Evolutionary conservation across 306 rosid species (phyloP), one percentile per base, ranked within the genome.

Genomic region (Cucumis hystrix): DNA sequence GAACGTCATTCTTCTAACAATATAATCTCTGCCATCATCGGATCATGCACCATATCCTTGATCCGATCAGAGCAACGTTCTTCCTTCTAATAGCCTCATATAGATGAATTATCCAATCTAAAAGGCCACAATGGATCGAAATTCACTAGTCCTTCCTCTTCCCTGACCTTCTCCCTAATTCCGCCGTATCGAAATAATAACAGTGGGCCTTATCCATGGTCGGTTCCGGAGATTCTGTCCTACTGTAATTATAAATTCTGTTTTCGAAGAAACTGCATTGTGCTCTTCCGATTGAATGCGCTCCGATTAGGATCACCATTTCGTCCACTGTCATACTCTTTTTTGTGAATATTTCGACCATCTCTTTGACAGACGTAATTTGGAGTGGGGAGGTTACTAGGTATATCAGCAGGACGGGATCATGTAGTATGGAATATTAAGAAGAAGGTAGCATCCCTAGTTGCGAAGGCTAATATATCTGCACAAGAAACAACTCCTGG

Each of bases 401-500:
- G 61, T 10, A 78, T 84, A 0, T 85, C 69, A 1, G 64, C 1
- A 3, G 89, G 88, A 0, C 83, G 87, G 59, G 98, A 83, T 58
- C 0, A 4, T n/a, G 57, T 28, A n/a, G 23, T 47, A 30, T 0
- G 90, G 83, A 21, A 83, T 20, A 18, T 93, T 91, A 0, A 83
- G 8, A 79, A 57, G 1, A 14, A 3, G 59, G 82, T 68, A 0
- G 87, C 91, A 9, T 82, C 96, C 47, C 84, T 59, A 12, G 87
- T 12, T 4, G 89, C 68, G 21, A 87, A 89, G 17, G 91, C 77
- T 25, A 89, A 0, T 49, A 84, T 79, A 54, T 93, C 98, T 1
- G 98, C 82, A 5, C 98, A 93, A 18, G 97, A 91, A 4, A 93
- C 98, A 0, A 73, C 41, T 61, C 10, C 41, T 0, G 95, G 97